Evolutionary conservation across 148 eudicot species (phyloP).

Genomic region (Silene uniflora): DNA sequence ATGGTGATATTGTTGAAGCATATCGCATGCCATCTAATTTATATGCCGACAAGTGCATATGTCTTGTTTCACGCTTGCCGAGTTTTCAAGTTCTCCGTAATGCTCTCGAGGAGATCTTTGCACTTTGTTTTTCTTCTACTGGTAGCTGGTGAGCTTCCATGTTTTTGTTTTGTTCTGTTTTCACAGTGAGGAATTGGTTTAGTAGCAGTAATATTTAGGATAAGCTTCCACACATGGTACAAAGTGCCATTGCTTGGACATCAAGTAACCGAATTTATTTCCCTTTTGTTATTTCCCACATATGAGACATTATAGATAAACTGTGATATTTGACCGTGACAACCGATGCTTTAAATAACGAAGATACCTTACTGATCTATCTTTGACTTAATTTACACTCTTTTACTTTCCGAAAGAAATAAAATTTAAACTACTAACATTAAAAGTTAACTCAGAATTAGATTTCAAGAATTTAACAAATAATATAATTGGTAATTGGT

Average conservation of each 20-base stretch:
- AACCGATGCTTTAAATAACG: neutral
- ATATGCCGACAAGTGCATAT: slow-evolving; percentile 94
- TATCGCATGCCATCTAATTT: slow-evolving; percentile 70
- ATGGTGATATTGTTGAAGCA: slow-evolving; percentile 87
- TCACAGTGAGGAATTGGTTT: neutral
- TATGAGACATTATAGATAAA: neutral
- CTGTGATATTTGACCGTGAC: neutral
- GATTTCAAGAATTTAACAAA: neutral
- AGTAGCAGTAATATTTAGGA: neutral
- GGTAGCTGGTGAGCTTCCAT: slow-evolving; percentile 70
- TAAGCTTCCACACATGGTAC: neutral
- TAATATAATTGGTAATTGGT: neutral
- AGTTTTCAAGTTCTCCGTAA: slow-evolving; percentile 69
- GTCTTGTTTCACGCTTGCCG: slow-evolving; percentile 89
- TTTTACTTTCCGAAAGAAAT: neutral
- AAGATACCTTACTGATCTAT: neutral
- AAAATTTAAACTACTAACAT: neutral
- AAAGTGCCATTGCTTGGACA: neutral
- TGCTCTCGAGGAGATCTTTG: slow-evolving; percentile 78
- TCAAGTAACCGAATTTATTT: neutral
- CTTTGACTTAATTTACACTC: neutral
- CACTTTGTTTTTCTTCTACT: slow-evolving; percentile 68
- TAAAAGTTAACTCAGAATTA: neutral
- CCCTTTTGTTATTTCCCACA: neutral
- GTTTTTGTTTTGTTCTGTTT: neutral